Base-by-base conservation (phyloP, 257 asterid species). In the Solanum piurae region DNA sequence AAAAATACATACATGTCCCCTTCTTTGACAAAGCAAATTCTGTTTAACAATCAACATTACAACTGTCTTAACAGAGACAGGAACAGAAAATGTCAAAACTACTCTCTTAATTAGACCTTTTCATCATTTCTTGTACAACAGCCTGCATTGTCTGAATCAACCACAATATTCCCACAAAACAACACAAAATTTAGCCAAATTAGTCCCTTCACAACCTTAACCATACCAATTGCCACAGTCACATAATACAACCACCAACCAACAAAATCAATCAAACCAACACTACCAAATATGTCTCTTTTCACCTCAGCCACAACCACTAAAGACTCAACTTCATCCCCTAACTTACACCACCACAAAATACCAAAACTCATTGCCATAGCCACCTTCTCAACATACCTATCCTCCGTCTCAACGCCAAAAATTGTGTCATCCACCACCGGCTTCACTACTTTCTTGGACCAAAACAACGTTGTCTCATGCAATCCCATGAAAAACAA, bases 281-380 rank as follows among this genome's bases (percentile, higher is more conserved):
- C 86, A 14, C 92, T 91, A 90, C 87, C 85, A 90, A 88, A 71
- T 88, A 92, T 66, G 93, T 88, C 93, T 38, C 87, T 83, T 92
- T 88, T 92, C 87, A 93, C 76, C 94, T 91, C 94, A 79, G 93
- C 91, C 84, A 91, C 95, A 88, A 86, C 92, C 84, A 92, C 96
- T 91, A 96, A 88, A 64, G 96, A 87, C 89, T 94, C 99, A 89
- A 93, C 94, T 92, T 96, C 98, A 74, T 94, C 96, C 91, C 93
- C 94, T 95, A 94, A 82, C 88, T 92, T 90, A 93, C 94, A 92
- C 98, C 98, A 95, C 99, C 99, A 94, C 86, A 96, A 29, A 0
- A 86, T 71, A 6, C 98, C 95, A 40, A 92, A 95, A 83, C 93
- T 86, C 88, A 90, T 36, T 31, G 91, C 95, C 90, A 92, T 83